A percentile compares a stretch with the other conserved stretches of the same genome.
Evolutionary conservation across 345 rosid species (phyloP).

Genomic region (Turritis glabra): DNA sequence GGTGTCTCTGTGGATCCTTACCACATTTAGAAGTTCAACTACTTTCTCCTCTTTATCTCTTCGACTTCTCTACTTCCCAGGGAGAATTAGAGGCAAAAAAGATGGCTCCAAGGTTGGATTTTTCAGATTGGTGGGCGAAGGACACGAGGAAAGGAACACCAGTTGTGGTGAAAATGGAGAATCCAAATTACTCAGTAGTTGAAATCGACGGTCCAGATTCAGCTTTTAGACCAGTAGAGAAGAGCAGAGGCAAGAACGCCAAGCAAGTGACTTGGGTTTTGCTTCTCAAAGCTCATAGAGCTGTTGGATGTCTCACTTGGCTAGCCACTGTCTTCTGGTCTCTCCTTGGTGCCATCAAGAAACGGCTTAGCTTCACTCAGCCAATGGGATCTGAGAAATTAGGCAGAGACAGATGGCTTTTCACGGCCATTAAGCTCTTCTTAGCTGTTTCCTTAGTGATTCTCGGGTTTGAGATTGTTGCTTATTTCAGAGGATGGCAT

Average conservation of each 20-base stretch:
- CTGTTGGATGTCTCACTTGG: slow-evolving; percentile 85
- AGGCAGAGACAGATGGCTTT: slow-evolving; percentile 66
- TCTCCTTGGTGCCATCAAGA: slow-evolving; percentile 74
- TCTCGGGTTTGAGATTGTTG: slow-evolving; percentile 68
- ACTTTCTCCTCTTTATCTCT: slow-evolving; percentile 1
- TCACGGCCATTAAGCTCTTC: slow-evolving; percentile 55
- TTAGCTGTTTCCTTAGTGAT: slow-evolving; percentile 49
- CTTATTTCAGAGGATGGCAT: slow-evolving; percentile 79
- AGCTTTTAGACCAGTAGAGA: slow-evolving; percentile 81
- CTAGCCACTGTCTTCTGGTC: slow-evolving; percentile 73
- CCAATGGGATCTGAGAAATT: slow-evolving; percentile 55
- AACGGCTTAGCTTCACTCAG: slow-evolving; percentile 61
- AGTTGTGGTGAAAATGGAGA: slow-evolving; percentile 88
- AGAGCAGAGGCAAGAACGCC: slow-evolving; percentile 79
- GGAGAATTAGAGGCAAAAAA: slow-evolving; percentile 14
- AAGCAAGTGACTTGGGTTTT: slow-evolving; percentile 93
- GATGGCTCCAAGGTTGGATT: slow-evolving; percentile 76
- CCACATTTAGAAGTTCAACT: slow-evolving; percentile 27
- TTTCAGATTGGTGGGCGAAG: slow-evolving; percentile 70
- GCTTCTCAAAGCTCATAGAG: slow-evolving; percentile 88
- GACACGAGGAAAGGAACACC: slow-evolving; percentile 71
- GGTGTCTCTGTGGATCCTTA: slow-evolving; percentile 18
- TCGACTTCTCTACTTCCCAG: slow-evolving; percentile 6
- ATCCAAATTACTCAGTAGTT: slow-evolving; percentile 75
- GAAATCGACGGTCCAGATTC: slow-evolving; percentile 90